A percentile compares a stretch with the other conserved stretches of the same genome.
Conservation (phyloP, 164 flowering plant species). For the Tetrastigma voinierianum region DNA sequence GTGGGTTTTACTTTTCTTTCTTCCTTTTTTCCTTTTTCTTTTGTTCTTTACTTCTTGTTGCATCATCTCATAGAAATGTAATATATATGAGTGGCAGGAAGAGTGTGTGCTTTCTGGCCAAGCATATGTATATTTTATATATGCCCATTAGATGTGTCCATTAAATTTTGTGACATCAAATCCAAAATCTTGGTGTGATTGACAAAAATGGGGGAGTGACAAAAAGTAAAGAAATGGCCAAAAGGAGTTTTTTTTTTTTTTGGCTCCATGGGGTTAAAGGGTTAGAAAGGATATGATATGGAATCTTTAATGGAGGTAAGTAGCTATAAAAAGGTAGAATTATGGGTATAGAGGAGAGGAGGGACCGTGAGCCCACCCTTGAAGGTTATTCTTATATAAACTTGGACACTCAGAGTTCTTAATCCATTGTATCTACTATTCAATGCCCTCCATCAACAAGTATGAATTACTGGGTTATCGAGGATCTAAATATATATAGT, state of each 20-base stretch:
- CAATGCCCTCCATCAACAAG: neutral
- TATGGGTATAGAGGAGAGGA: conserved; percentile 22
- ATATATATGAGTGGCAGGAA: neutral
- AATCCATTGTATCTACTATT: neutral
- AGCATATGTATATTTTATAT: too few species aligned
- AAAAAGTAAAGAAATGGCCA: too few species aligned
- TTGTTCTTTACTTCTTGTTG: neutral
- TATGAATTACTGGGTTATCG: too few species aligned
- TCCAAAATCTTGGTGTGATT: too few species aligned
- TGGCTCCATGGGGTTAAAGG: too few species aligned
- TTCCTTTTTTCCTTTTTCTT: neutral
- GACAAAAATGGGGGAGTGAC: too few species aligned
- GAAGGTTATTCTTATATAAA: too few species aligned
- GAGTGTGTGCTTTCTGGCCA: neutral
- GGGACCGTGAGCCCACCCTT: conserved; percentile 21
- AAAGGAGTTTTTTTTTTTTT: too few species aligned
- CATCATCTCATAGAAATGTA: too few species aligned
- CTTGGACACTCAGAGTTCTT: neutral
- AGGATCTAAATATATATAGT: too few species aligned
- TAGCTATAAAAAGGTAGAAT: conserved; percentile 16
- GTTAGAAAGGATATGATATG: neutral
- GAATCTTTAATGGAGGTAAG: conserved; percentile 26
- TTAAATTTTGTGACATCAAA: too few species aligned
- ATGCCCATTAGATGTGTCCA: too few species aligned
- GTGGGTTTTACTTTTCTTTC: neutral